Evolutionary conservation across 441 rosid species (phyloP), one percentile per base, ranked within the genome.

Genomic region (Pelargonium cotyledonis): DNA sequence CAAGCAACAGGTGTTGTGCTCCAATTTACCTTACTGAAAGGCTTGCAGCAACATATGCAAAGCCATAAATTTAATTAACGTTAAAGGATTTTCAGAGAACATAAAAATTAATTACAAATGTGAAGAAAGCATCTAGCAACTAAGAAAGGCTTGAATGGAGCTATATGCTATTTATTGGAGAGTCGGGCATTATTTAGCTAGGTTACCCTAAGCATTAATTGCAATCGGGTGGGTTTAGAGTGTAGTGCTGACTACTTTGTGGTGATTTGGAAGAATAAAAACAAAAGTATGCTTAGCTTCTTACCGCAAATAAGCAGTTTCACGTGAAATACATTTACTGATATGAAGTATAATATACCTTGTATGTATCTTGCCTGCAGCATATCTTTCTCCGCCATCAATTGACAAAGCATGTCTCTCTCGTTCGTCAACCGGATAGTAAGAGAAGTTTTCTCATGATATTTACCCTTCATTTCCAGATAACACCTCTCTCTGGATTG

Each of bases 371-470:
- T 19, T 68, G 63, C 66, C 35, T 15, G 58, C 18, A 76, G 66
- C 43, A 3, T 16, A 19, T 35, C 69, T 26, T 76, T 70, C 65
- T 76, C 78, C 40, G 29, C 47, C 68, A 21, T 60, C 71, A 68
- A 63, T 7, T 18, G 8, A 55, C 26, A 4, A 55, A 55, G 26
- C 61, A 26, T 16, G 18, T 55, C 19, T 6, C 8, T 55, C 10
- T 55, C 61, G 2, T 55, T 55, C 61, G 7, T 18, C 61, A 55
- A 5, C 63, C 19, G 65, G n/a, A 44, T n/a, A 29, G 69, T 53
- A 14, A 69, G 15, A 29, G 73, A 15, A 7, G 7, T 7, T 8
- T 12, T 40, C 51, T 73, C 71, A 6, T 47, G 19, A 9, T 47
- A 66, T 21, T 14, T 61, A 8, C 40, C 4, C 40, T 23, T 12